Percentiles rank a stretch among this genome's conserved stretches.
These are phyloP conservation scores for Alopecurus myosuroides DNA, from an alignment of 176 grass and related monocot genomes.

Conservation along the genomic window DNA sequence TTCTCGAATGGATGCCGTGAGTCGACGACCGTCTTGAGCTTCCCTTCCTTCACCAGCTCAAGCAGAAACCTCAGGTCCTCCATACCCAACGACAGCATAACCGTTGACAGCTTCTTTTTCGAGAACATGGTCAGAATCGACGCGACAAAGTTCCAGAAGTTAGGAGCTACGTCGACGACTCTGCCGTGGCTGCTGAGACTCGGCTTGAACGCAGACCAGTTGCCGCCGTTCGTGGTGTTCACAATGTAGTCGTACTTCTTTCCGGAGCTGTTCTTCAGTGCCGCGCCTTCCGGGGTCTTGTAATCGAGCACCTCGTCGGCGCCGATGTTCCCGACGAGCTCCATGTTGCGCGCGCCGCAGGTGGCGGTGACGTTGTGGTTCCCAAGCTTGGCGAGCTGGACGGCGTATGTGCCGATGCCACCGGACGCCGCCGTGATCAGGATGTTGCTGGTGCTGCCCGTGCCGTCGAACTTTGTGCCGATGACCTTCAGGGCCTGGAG, in stretches of 20 bases:
- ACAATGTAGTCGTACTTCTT: neutral
- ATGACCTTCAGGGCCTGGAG: conserved; percentile 25
- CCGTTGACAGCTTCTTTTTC: neutral
- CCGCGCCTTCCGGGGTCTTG: neutral
- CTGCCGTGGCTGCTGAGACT: neutral
- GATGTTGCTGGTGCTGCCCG: neutral
- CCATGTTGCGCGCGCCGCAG: neutral
- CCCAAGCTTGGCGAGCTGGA: neutral
- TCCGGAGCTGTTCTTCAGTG: neutral
- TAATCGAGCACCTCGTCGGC: neutral
- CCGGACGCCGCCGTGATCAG: neutral
- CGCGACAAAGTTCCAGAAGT: neutral
- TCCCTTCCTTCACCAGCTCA: neutral
- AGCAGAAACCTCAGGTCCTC: neutral
- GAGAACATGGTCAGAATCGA: neutral
- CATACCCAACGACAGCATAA: neutral
- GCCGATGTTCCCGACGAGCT: neutral
- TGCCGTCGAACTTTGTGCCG: neutral
- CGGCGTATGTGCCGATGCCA: neutral
- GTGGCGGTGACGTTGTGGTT: neutral
- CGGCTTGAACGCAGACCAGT: neutral
- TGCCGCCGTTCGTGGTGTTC: neutral
- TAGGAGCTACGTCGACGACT: neutral
- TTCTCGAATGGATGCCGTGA: neutral
- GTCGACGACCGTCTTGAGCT: neutral